Conservation (phyloP, 176 grass and related monocot genomes). For the Triticum monococcum region DNA sequence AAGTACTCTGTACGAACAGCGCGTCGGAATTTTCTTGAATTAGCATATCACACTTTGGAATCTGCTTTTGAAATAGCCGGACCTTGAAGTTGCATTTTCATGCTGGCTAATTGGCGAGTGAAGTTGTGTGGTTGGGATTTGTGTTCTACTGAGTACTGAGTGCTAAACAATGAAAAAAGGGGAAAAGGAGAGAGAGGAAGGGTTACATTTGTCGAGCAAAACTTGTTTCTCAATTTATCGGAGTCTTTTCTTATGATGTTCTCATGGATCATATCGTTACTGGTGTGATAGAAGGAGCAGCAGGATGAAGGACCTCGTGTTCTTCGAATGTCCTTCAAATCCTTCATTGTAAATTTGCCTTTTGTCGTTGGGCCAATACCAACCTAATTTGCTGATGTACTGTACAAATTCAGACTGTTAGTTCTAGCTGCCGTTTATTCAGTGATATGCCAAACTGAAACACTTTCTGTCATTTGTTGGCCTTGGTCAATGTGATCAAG, state of each 20-base stretch:
- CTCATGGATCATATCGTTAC: neutral
- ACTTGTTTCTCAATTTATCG: neutral
- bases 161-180: neutral
- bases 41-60: neutral
- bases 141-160: neutral
- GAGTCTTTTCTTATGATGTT: neutral
- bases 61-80: neutral
- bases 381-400: neutral
- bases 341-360: neutral
- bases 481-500: neutral
- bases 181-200: neutral
- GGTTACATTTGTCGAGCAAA: neutral
- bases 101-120: neutral
- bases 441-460: neutral
- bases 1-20: neutral
- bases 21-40: neutral
- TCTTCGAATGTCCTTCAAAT: neutral
- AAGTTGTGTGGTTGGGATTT: slow-evolving; percentile 12
- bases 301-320: neutral
- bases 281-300: neutral
- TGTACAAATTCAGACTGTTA: neutral
- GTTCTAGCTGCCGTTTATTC: neutral
- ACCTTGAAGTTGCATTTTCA: neutral
- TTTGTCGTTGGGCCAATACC: slow-evolving; percentile 3
- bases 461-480: neutral